Conservation (phyloP, 495 filamentous ascomycete genomes). For the Usnea hakonensis region DNA sequence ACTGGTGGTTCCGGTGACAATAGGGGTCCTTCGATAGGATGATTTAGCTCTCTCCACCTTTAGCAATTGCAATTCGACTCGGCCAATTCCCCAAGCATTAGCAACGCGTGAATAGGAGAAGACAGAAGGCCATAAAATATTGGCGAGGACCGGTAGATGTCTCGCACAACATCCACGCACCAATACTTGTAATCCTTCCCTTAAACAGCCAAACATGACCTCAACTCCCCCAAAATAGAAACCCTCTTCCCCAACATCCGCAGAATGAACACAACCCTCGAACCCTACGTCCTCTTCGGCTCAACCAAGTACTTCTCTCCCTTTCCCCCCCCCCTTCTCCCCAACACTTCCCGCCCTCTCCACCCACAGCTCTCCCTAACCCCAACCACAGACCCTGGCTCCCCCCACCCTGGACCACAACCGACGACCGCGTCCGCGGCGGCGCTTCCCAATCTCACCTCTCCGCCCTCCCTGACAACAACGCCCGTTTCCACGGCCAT, state of each 20-base stretch:
- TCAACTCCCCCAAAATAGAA: background rate
- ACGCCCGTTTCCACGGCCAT: slow-evolving; percentile 51
- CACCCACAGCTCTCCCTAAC: no score
- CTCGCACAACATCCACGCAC: background rate
- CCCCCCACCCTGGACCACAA: slow-evolving; percentile 51
- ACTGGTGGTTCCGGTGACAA: slow-evolving; percentile 84
- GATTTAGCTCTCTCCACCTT: background rate
- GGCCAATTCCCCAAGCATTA: background rate
- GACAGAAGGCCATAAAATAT: background rate
- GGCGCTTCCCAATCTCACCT: slow-evolving; percentile 56
- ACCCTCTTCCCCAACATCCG: background rate
- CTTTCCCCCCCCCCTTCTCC: background rate
- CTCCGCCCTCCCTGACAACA: slow-evolving; percentile 22
- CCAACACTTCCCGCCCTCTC: no score
- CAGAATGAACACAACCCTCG: background rate
- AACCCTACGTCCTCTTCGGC: slow-evolving; percentile 14
- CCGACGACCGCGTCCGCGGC: slow-evolving; percentile 68
- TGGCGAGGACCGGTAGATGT: background rate
- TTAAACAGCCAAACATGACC: background rate
- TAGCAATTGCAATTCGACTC: background rate
- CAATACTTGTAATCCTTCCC: background rate
- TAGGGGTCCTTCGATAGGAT: background rate
- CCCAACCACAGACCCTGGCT: slow-evolving; percentile 51
- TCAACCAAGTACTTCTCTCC: slow-evolving; percentile 5
- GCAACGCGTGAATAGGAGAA: background rate